Base-by-base conservation (phyloP, 179 eudicot species). In the Nepenthes alata region DNA sequence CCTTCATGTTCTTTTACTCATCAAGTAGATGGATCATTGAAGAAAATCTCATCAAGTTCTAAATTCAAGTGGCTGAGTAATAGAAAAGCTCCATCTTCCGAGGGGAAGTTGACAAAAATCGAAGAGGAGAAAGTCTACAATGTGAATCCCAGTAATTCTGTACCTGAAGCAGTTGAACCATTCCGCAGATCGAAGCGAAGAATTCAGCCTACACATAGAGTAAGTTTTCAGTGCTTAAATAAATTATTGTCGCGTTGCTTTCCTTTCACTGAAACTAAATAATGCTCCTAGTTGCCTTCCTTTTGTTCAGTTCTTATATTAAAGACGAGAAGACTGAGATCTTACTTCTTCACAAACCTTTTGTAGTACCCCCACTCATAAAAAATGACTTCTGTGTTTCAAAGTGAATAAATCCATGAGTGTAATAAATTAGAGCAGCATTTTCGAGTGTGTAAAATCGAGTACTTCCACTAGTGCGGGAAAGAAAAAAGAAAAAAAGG, bases 201-300 rank as follows among this genome's bases (percentile, higher is more conserved):
- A 67, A 80, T 88, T 57, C 95, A 91, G 78, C 97, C 97, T 49
- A 86, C 96, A 13, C 87, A 87, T 61, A 77, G 88, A 78, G 96
- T 88, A 74, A 80, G 95, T 66, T 51, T 66, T 41, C 2, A 47
- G 10, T 37, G 37, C 35, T 35, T 2, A 45, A 10, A 35, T 13
- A 34, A 2, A 15, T 66, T 52, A 2, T 49, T 54, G 13, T 13
- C 37, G 12, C 2, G 5, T 12, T 57, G n/a, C 44, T 57, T 8
- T 13, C 2, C 13, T n/a, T 4, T n/a, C 3, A 11, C 8, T 2
- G 2, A 13, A 35, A 7, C 11, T 37, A 8, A 37, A 10, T 35
- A 57, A 11, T 2, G 53, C 13, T 16, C 44, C 14, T 15, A 3
- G 16, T 52, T 2, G 14, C 3, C 15, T 52, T 52, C 53, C 45